Evolutionary conservation across 257 asterid genomes (phyloP).

Genomic region (Lavandula angustifolia): DNA sequence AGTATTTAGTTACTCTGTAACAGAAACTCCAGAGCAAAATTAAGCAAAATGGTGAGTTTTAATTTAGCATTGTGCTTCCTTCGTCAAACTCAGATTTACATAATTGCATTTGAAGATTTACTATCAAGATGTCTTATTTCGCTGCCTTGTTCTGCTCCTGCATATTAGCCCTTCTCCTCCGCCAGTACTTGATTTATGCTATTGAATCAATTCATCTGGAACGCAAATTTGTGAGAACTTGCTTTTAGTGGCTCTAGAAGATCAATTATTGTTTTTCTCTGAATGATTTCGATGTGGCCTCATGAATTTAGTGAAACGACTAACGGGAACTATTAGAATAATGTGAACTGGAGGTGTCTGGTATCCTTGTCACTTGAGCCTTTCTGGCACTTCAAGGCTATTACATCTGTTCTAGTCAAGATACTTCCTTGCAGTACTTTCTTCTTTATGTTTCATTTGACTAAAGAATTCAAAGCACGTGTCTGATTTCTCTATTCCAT

Average conservation of each 20-base stretch:
- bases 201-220: not conserved
- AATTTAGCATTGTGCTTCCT: not conserved
- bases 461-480: not conserved
- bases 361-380: not conserved
- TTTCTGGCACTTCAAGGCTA: not conserved
- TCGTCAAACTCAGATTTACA: not conserved
- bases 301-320: not conserved
- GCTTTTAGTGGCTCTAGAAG: not conserved
- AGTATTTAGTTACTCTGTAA: not conserved
- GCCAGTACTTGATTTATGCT: not conserved
- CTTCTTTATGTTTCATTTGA: not conserved
- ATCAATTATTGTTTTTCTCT: constrained; percentile 1
- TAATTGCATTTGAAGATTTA: not conserved
- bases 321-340: not conserved
- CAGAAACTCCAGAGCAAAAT: not conserved
- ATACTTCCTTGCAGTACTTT: not conserved
- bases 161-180: not conserved
- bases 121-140: constrained; percentile 2
- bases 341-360: not conserved
- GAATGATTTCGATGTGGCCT: not conserved
- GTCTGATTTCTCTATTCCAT: not conserved
- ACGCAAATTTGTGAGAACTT: not conserved
- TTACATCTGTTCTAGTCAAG: not conserved
- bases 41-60: not conserved
- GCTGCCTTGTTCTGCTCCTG: constrained; percentile 13